Percentiles rank a stretch among this genome's conserved stretches.
Evolutionary conservation across 2,329 filamentous ascomycete genomes (phyloP).

Genomic region (Ophiostoma piceae): DNA sequence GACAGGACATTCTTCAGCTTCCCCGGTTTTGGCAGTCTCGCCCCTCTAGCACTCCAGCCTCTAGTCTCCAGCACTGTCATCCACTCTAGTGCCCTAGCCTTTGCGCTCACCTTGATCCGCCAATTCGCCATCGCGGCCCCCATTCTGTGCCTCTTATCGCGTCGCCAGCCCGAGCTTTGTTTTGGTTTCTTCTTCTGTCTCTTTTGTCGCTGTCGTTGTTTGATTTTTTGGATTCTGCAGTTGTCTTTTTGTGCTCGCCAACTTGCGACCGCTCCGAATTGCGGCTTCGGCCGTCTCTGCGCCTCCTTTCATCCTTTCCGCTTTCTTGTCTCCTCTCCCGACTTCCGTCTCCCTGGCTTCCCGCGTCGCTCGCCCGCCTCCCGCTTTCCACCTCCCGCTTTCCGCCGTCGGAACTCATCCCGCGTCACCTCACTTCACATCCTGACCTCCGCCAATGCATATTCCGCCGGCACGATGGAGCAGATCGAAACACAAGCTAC

Average conservation of each 20-base stretch:
- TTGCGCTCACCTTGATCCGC: slow-evolving; percentile 1
- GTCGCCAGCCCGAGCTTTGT: neutral
- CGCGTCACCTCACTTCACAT: neutral
- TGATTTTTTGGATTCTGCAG: neutral
- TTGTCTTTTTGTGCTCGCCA: neutral
- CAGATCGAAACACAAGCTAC: slow-evolving; percentile 51
- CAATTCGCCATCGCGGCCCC: slow-evolving; percentile 3
- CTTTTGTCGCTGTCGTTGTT: neutral
- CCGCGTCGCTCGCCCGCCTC: neutral
- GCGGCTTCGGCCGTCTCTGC: slow-evolving; percentile 12
- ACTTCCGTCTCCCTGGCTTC: neutral
- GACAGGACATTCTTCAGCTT: neutral
- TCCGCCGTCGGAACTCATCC: neutral
- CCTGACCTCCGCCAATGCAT: slow-evolving; percentile 28
- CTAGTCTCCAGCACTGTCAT: neutral
- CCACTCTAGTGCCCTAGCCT: neutral
- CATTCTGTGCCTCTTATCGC: slow-evolving; percentile 4
- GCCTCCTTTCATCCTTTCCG: neutral
- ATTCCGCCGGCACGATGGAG: slow-evolving; percentile 44
- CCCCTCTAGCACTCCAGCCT: neutral
- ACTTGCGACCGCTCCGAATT: neutral
- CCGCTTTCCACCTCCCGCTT: too few relatives aligned
- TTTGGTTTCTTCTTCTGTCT: neutral
- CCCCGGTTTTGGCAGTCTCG: neutral
- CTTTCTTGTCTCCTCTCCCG: neutral